Conservation (phyloP, 2,329 filamentous ascomycete genomes). For the Calonectria pteridis region DNA sequence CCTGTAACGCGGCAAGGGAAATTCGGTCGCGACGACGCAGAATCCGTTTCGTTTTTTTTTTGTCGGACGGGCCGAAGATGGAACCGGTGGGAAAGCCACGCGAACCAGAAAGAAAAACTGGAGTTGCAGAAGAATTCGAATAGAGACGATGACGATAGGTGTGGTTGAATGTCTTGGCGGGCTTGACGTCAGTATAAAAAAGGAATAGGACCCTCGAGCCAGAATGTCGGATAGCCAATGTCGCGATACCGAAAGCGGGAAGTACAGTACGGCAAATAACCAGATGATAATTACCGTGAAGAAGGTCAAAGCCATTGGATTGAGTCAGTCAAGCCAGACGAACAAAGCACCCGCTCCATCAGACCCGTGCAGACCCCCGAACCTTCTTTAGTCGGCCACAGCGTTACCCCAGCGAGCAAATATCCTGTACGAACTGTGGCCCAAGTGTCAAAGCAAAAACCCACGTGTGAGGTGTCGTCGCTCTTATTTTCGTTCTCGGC, state of each 20-base stretch:
- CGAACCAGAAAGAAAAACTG: neutral
- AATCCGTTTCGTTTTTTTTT: constrained; percentile 7
- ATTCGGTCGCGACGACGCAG: constrained; percentile 3
- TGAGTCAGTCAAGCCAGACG: neutral
- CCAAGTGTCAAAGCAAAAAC: neutral
- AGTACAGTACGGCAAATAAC: neutral
- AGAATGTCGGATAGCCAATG: too few relatives aligned
- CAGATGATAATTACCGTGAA: neutral
- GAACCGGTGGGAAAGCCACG: neutral
- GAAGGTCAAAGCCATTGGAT: neutral
- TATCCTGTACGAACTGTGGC: neutral
- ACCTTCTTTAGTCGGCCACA: neutral
- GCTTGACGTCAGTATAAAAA: neutral
- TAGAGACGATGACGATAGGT: neutral
- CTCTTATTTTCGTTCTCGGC: neutral
- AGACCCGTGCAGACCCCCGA: neutral
- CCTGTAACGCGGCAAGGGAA: constrained; percentile 4
- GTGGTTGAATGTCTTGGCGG: neutral
- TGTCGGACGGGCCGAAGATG: neutral
- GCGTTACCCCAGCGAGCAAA: neutral
- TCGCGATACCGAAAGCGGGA: neutral
- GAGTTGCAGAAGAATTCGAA: neutral
- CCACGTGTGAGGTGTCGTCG: neutral
- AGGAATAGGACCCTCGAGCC: neutral
- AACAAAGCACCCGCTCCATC: neutral